Percentiles rank a stretch among this genome's conserved stretches.
These are phyloP conservation scores for Saccharomycopsis sp. DNA, from an alignment of 805 yeast species.

Conservation along the genomic window DNA sequence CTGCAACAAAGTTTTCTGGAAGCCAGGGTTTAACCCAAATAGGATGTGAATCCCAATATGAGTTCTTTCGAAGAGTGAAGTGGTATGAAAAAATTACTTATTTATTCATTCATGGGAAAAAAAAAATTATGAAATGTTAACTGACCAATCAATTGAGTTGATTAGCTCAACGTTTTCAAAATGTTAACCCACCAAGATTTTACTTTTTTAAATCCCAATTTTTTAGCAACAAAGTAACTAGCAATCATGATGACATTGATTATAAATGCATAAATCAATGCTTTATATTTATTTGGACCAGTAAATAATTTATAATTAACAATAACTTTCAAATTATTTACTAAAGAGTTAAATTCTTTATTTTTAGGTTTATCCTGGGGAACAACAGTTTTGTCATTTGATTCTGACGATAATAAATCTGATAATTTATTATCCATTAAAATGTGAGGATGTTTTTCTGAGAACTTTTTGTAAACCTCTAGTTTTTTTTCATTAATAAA, in stretches of 20 bases:
- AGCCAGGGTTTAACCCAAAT: no score
- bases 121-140: neutral
- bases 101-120: no score
- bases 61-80: no score
- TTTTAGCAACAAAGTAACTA: no score
- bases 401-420: neutral
- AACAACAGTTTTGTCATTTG: neutral
- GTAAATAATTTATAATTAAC: conserved; percentile 1
- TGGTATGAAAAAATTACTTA: no score
- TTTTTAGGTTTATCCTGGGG: neutral
- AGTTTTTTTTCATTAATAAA: conserved; percentile 6
- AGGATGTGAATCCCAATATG: no score
- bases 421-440: conserved; percentile 4
- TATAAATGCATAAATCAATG: neutral
- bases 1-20: no score
- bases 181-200: neutral
- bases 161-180: no score
- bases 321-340: conserved; percentile 5
- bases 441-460: conserved; percentile 13
- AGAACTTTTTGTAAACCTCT: conserved; percentile 11
- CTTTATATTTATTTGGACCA: neutral
- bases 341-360: no score
- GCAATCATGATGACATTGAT: no score
- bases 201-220: neutral
- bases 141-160: neutral